Evolutionary conservation across 2,329 filamentous ascomycete species (phyloP), one percentile per base, ranked within the genome.

Genomic region (Ophiocordyceps sinensis): DNA sequence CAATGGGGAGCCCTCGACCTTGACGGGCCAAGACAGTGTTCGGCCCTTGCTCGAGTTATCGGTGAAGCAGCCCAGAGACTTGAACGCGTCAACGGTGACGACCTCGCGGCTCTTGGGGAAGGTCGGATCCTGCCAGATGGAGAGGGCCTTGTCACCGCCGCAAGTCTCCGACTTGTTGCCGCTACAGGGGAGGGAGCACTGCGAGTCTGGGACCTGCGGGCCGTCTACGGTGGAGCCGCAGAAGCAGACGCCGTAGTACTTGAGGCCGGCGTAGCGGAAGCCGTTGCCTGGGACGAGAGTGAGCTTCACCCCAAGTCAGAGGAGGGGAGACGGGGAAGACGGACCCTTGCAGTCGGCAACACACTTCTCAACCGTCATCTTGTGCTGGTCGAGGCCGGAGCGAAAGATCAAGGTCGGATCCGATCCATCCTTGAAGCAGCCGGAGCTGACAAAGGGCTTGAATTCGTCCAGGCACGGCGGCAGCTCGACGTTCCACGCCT

Each of bases 51-150:
- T 46, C 17, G 59, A 60, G 42, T 61, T 51, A 45, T 73, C 71
- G 26, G 61, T 64, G 51, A 71, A 80, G 61, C 79, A 85, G 42
- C 79, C 79, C n/a, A 71, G 54, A 47, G 75, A 69, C 36, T 63
- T 61, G 65, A 77, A 84, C 37, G 67, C 64, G 41, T 63, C 62
- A 36, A 70, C 61, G 21, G 65, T 67, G 23, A 68, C 55, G 39
- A 70, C 59, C 17, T 57, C 60, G 46, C 62, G 67, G 45, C 59
- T 57, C 21, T 61, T 58, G 37, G 61, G 52, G 47, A 68, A 71
- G 28, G 66, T 71, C 4, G 66, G 61, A 39, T 73, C 69, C 49
- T 66, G 57, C 51, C 61, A 72, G 50, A 70, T 44, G 2, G 69
- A 70, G 44, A 75, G 65, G 28, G 56, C 50, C 9, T 61, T 58